Percentiles rank a stretch among this genome's conserved stretches.
These are phyloP conservation scores for Gossypioides kirkii DNA, from an alignment of 345 rosid genomes.

Conservation along the genomic window DNA sequence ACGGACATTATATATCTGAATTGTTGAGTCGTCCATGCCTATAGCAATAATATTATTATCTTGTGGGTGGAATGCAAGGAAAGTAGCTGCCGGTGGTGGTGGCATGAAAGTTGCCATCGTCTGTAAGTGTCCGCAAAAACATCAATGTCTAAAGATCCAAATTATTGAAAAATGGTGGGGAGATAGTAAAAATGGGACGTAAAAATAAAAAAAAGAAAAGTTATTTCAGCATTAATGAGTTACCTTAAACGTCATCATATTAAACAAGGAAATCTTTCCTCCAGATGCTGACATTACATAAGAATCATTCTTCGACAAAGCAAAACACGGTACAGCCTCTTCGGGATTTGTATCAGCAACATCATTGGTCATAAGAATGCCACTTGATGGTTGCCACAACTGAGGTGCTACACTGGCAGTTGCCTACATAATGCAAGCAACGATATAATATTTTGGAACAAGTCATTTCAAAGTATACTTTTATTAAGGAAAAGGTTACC, in stretches of 20 bases:
- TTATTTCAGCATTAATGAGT: background rate
- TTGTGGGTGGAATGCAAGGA: slow-evolving; percentile 92
- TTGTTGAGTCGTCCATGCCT: slow-evolving; percentile 87
- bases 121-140: slow-evolving; percentile 38
- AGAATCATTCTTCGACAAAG: slow-evolving; percentile 87
- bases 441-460: background rate
- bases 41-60: slow-evolving; percentile 92
- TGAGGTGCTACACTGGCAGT: slow-evolving; percentile 71
- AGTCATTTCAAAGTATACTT: slow-evolving; percentile 9
- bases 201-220: slow-evolving; percentile 26
- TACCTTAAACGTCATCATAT: slow-evolving; percentile 96
- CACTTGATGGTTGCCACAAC: slow-evolving; percentile 86
- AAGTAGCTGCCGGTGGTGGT: slow-evolving; percentile 91
- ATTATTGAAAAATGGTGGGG: background rate
- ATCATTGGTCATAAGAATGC: slow-evolving; percentile 82
- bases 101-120: slow-evolving; percentile 96
- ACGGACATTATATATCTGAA: slow-evolving; percentile 89
- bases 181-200: background rate
- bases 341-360: slow-evolving; percentile 59
- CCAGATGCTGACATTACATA: slow-evolving; percentile 95
- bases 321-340: slow-evolving; percentile 88
- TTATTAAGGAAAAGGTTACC: slow-evolving; percentile 28
- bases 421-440: slow-evolving; percentile 45
- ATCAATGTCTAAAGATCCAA: background rate
- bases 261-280: slow-evolving; percentile 85